Conservation (phyloP, 73 alveolate genomes). For the Durusdinium trenchii region DNA sequence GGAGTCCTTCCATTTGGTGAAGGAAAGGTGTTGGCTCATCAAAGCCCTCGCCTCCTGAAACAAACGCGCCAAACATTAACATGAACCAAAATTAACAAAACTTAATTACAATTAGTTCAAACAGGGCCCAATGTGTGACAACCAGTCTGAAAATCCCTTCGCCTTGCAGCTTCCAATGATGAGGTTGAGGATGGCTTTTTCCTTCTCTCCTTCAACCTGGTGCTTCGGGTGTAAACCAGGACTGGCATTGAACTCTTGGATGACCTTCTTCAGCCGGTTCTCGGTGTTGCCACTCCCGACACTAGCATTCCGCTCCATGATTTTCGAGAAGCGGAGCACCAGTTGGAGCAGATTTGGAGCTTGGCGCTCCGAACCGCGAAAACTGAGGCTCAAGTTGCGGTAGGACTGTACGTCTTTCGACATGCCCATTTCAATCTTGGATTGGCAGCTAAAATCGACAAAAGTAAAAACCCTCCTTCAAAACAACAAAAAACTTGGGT, state of each 20-base stretch:
- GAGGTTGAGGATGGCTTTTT: not conserved
- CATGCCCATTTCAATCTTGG: not conserved
- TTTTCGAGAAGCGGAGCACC: not conserved
- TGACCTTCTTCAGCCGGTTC: not conserved
- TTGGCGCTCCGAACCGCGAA: not conserved
- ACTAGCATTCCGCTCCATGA: not conserved
- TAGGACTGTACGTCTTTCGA: not conserved
- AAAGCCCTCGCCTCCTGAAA: not conserved
- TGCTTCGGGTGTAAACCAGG: not conserved
- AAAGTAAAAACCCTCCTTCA: not conserved
- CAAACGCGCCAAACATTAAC: too few relatives aligned
- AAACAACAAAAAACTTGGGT: not conserved
- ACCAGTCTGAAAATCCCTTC: too few relatives aligned
- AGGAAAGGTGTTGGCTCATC: slow-evolving; percentile 1
- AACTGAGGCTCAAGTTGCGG: not conserved
- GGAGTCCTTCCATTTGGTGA: slow-evolving; percentile 23
- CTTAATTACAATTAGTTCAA: too few relatives aligned
- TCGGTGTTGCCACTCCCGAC: not conserved
- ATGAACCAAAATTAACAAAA: too few relatives aligned
- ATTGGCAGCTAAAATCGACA: not conserved
- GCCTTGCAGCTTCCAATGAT: slow-evolving; percentile 13
- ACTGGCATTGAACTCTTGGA: not conserved
- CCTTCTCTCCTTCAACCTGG: not conserved
- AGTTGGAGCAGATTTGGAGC: not conserved
- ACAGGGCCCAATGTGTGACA: too few relatives aligned